phyloP scores from a whole-genome alignment of 2,329 filamentous ascomycete genomes.

The Aschersonia sp. region DNA sequence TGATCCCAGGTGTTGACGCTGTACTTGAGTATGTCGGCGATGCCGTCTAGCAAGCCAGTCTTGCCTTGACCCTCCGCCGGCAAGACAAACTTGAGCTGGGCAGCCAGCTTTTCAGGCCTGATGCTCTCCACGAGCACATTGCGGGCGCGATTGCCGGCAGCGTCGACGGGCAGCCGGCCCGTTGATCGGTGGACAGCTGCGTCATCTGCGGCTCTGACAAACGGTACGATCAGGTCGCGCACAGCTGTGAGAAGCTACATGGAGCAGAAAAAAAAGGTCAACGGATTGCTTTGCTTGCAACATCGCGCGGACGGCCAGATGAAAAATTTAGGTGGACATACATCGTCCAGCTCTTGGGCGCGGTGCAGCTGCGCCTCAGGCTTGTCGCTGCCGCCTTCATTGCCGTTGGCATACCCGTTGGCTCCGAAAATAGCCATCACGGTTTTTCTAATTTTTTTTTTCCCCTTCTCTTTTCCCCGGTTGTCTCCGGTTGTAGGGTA shows the following conservation, averaged over 20 bases:
- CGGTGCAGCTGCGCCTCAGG: slow-evolving; percentile 12
- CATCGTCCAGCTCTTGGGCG: slow-evolving; percentile 18
- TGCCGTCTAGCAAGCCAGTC: slow-evolving; percentile 57
- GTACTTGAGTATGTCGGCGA: slow-evolving; percentile 61
- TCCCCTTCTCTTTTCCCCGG: background rate
- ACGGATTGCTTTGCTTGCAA: background rate
- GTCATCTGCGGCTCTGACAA: slow-evolving; percentile 56
- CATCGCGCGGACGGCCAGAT: background rate
- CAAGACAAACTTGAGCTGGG: slow-evolving; percentile 43
- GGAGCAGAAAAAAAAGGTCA: background rate
- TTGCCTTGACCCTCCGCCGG: slow-evolving; percentile 47
- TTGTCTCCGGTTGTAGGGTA: background rate
- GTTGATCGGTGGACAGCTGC: slow-evolving; percentile 34
- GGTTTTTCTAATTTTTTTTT: background rate
- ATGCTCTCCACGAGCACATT: slow-evolving; percentile 51
- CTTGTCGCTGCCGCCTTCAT: slow-evolving; percentile 7
- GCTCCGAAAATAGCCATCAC: background rate
- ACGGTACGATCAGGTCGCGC: slow-evolving; percentile 53
- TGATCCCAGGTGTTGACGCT: slow-evolving; percentile 99
- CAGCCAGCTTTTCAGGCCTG: slow-evolving; percentile 40
- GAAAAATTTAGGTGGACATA: slow-evolving; percentile 5
- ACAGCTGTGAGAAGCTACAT: slow-evolving; percentile 52
- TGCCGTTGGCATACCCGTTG: slow-evolving; percentile 1
- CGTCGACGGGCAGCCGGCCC: slow-evolving; percentile 30
- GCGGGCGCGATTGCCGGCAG: slow-evolving; percentile 20